phyloP scores from a whole-genome alignment of 225 moss, liverwort and hornwort species.

The Polytrichum formosum region DNA sequence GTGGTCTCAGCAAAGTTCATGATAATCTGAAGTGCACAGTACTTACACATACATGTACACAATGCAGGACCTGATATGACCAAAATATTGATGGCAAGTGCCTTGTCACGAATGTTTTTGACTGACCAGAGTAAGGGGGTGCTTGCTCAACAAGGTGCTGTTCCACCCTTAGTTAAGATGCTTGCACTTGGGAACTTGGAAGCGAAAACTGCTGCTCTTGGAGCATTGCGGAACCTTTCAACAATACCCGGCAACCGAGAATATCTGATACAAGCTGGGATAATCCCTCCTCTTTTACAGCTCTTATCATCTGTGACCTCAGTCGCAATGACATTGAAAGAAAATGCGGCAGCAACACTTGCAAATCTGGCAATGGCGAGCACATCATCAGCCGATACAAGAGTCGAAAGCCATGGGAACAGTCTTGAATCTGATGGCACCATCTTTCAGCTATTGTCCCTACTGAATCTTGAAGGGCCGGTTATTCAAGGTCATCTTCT shows the following conservation, averaged over 20 bases:
- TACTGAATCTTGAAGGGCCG: conserved; percentile 80
- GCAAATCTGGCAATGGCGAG: conserved; percentile 83
- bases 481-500: conserved; percentile 82
- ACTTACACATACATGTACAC: neutral
- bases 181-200: conserved; percentile 74
- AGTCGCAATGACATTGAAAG: conserved; percentile 85
- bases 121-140: conserved; percentile 84
- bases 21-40: no score
- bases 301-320: conserved; percentile 92
- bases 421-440: conserved; percentile 87
- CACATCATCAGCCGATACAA: conserved; percentile 51
- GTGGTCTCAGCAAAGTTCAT: no score
- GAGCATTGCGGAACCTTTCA: conserved; percentile 80
- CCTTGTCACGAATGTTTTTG: conserved; percentile 82
- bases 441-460: conserved; percentile 75
- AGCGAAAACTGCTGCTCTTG: conserved; percentile 78
- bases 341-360: conserved; percentile 82
- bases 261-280: conserved; percentile 65
- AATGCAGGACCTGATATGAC: conserved; percentile 82
- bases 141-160: conserved; percentile 70
- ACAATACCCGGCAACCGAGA: conserved; percentile 72
- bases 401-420: conserved; percentile 55
- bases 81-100: conserved; percentile 86
- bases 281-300: conserved; percentile 78
- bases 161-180: conserved; percentile 81